Percentiles rank a stretch among this genome's conserved stretches.
Conservation (phyloP, 2,329 filamentous ascomycete species). For the Alternaria sp. region DNA sequence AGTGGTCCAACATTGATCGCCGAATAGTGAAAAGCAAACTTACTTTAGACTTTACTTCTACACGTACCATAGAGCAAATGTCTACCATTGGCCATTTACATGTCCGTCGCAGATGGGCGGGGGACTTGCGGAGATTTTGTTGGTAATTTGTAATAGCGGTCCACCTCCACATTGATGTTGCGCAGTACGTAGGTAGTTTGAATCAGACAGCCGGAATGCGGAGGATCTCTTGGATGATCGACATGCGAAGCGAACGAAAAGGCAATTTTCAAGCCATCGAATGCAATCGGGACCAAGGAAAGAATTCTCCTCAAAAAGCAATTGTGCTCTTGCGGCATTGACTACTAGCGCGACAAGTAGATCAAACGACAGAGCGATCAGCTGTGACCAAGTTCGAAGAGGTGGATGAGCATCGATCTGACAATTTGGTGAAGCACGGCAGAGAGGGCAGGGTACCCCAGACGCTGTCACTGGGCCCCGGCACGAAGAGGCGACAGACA, state of each 20-base stretch:
- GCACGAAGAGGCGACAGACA: conserved; percentile 17
- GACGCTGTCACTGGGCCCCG: conserved; percentile 17
- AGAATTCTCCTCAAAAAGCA: conserved; percentile 9
- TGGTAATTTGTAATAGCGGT: conserved; percentile 2
- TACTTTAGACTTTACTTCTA: neutral
- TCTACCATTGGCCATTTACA: conserved; percentile 3
- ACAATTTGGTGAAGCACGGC: conserved; percentile 12
- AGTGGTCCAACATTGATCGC: neutral
- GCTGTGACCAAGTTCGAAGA: neutral
- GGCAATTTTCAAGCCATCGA: conserved; percentile 6
- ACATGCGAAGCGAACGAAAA: conserved; percentile 18
- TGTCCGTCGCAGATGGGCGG: conserved; percentile 4
- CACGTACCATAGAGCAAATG: neutral
- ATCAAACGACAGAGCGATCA: neutral
- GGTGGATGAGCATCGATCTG: conserved; percentile 6
- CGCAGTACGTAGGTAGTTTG: conserved; percentile 9
- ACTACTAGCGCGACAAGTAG: neutral
- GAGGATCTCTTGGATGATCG: conserved; percentile 13
- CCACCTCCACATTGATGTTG: conserved; percentile 5
- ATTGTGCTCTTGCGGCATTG: conserved; percentile 5
- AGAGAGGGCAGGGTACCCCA: conserved; percentile 24
- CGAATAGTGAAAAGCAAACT: conserved; percentile 11
- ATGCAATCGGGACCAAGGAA: conserved; percentile 6
- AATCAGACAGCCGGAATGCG: conserved; percentile 9
- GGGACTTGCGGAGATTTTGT: conserved; percentile 19